Conservation (phyloP, 2,329 filamentous ascomycete genomes). For the Coniella lustricola region DNA sequence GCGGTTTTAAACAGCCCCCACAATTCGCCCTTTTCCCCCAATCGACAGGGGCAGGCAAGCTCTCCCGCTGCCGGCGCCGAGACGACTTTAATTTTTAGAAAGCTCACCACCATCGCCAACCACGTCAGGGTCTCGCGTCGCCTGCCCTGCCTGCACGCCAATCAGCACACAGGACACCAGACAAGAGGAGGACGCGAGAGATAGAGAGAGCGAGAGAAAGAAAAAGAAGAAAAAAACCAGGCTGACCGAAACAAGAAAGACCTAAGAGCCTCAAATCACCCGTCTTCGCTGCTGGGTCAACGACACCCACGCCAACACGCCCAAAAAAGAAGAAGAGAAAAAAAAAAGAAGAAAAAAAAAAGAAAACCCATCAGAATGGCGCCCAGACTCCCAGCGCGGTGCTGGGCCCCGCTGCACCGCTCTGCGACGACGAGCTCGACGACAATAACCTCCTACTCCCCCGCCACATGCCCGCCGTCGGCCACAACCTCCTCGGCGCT, state of each 20-base stretch:
- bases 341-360: slow-evolving; percentile 8
- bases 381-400: slow-evolving; percentile 38
- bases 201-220: too few relatives aligned
- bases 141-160: too few relatives aligned
- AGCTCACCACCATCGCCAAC: not conserved
- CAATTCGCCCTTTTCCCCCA: slow-evolving; percentile 9
- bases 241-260: too few relatives aligned
- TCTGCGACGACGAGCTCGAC: slow-evolving; percentile 11
- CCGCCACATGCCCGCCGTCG: not conserved
- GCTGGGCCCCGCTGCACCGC: slow-evolving; percentile 33
- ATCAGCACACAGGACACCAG: too few relatives aligned
- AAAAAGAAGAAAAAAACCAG: too few relatives aligned
- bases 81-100: slow-evolving; percentile 11
- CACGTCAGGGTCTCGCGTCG: not conserved
- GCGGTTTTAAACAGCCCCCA: not conserved
- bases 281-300: not conserved
- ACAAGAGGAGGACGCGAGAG: too few relatives aligned
- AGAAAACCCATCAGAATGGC: slow-evolving; percentile 36
- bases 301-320: not conserved
- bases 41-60: slow-evolving; percentile 9
- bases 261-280: too few relatives aligned
- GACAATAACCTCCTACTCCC: too few relatives aligned
- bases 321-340: too few relatives aligned
- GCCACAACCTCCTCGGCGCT: slow-evolving; percentile 19
- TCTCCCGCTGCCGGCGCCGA: slow-evolving; percentile 1